phyloP scores from a whole-genome alignment of 2,329 filamentous ascomycete genomes.

The Ramularia endophylla region DNA sequence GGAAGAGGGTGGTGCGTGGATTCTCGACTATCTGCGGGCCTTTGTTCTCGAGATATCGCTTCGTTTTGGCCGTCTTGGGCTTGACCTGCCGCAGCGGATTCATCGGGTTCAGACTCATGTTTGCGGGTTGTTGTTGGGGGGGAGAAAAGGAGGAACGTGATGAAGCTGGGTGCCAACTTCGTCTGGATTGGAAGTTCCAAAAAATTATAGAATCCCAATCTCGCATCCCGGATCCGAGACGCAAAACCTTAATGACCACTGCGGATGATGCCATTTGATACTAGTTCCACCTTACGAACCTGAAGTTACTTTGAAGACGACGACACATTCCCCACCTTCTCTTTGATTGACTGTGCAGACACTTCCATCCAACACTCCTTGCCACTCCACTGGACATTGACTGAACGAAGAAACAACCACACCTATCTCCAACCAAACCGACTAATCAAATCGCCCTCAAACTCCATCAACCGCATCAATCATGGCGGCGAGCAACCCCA shows the following conservation, averaged over 20 bases:
- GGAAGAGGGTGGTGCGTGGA: slow-evolving; percentile 81
- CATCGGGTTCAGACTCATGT: slow-evolving; percentile 11
- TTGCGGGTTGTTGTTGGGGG: too few relatives aligned
- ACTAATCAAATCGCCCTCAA: too few relatives aligned
- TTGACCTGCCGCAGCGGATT: slow-evolving; percentile 54
- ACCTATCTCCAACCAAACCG: too few relatives aligned
- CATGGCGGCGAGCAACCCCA: slow-evolving; percentile 14
- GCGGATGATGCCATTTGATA: slow-evolving; percentile 1
- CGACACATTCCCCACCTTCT: too few relatives aligned
- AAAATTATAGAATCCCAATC: slow-evolving; percentile 3
- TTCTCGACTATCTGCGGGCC: slow-evolving; percentile 86
- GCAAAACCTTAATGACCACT: slow-evolving; percentile 1
- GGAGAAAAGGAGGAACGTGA: background rate
- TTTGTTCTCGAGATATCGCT: slow-evolving; percentile 88
- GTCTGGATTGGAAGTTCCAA: background rate
- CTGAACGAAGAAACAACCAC: too few relatives aligned
- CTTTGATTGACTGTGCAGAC: too few relatives aligned
- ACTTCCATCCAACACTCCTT: too few relatives aligned
- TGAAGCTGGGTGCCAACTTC: slow-evolving; percentile 1
- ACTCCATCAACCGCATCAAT: background rate
- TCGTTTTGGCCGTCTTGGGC: slow-evolving; percentile 77
- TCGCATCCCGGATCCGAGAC: slow-evolving; percentile 2
- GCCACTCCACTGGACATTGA: too few relatives aligned
- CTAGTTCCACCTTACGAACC: too few relatives aligned
- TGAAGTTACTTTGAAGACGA: too few relatives aligned